Conservation (phyloP, 2,329 filamentous ascomycete genomes). For the Colletotrichum lini region DNA sequence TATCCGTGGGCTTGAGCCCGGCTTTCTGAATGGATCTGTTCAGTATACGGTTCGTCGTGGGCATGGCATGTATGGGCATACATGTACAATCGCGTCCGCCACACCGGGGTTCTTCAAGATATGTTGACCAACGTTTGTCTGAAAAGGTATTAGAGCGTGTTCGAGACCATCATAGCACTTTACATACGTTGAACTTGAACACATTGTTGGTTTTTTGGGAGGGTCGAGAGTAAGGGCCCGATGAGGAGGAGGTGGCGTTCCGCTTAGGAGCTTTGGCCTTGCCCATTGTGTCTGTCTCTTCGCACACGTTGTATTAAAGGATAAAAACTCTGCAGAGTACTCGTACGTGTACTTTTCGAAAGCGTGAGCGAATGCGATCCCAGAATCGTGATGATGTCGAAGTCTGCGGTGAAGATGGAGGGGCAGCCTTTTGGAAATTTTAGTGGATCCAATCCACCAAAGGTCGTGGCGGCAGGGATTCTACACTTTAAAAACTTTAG, state of each 20-base stretch:
- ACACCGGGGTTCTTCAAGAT: constrained; percentile 94
- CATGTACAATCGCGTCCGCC: constrained; percentile 74
- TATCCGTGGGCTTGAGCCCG: constrained; percentile 89
- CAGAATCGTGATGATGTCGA: constrained; percentile 30
- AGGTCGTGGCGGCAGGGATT: constrained; percentile 34
- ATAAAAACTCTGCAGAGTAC: too few species aligned
- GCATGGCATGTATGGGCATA: constrained; percentile 37
- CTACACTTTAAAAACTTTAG: constrained; percentile 39
- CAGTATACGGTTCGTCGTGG: constrained; percentile 32
- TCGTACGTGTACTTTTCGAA: too few species aligned
- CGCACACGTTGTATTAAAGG: background rate
- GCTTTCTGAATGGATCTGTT: constrained; percentile 76
- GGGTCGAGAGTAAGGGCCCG: constrained; percentile 39
- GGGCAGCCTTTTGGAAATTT: constrained; percentile 43
- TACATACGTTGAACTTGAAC: constrained; percentile 92
- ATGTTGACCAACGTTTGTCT: constrained; percentile 65
- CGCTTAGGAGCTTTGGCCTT: constrained; percentile 69
- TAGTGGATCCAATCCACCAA: constrained; percentile 37
- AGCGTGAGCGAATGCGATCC: background rate
- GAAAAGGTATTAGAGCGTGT: background rate
- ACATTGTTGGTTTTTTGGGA: constrained; percentile 75
- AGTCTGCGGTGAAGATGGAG: constrained; percentile 43
- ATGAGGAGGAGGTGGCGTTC: constrained; percentile 57
- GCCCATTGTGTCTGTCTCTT: constrained; percentile 58
- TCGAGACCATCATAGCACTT: constrained; percentile 56